Percentiles rank a stretch among this genome's conserved stretches.
Conservation (phyloP, 2,329 filamentous ascomycete species). For the Ilyonectria robusta region DNA sequence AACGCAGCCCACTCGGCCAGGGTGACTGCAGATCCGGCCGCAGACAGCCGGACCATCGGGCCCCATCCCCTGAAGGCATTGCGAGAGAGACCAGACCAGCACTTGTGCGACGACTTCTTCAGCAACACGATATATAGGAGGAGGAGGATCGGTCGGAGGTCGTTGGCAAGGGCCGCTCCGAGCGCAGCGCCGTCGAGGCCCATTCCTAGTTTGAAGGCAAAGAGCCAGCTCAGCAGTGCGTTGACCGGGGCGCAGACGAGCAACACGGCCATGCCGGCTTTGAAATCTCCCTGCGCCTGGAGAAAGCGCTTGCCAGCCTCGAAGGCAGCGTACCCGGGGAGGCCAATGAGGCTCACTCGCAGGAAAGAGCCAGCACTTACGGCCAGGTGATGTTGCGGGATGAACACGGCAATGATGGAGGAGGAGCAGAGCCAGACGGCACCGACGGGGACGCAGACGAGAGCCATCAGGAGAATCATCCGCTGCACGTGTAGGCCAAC, state of each 20-base stretch:
- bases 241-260: constrained; percentile 64
- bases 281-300: constrained; percentile 69
- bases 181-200: constrained; percentile 66
- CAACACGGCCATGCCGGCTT: constrained; percentile 62
- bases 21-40: constrained; percentile 57
- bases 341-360: constrained; percentile 62
- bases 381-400: constrained; percentile 63
- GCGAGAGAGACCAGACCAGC: constrained; percentile 58
- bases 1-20: constrained; percentile 60
- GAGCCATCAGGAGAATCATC: constrained; percentile 64
- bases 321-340: constrained; percentile 68
- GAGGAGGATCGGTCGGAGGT: constrained; percentile 63
- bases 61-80: constrained; percentile 56
- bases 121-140: constrained; percentile 61
- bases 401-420: constrained; percentile 59
- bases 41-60: constrained; percentile 55
- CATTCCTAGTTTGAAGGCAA: constrained; percentile 59
- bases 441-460: constrained; percentile 63
- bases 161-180: constrained; percentile 63
- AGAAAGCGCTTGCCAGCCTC: constrained; percentile 69
- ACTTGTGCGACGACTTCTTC: constrained; percentile 50
- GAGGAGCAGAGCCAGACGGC: constrained; percentile 64
- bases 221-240: constrained; percentile 63
- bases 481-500: constrained; percentile 68
- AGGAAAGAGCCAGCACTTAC: constrained; percentile 65